phyloP scores from a whole-genome alignment of 2,329 filamentous ascomycete species.

The Delphinella strobiligena region DNA sequence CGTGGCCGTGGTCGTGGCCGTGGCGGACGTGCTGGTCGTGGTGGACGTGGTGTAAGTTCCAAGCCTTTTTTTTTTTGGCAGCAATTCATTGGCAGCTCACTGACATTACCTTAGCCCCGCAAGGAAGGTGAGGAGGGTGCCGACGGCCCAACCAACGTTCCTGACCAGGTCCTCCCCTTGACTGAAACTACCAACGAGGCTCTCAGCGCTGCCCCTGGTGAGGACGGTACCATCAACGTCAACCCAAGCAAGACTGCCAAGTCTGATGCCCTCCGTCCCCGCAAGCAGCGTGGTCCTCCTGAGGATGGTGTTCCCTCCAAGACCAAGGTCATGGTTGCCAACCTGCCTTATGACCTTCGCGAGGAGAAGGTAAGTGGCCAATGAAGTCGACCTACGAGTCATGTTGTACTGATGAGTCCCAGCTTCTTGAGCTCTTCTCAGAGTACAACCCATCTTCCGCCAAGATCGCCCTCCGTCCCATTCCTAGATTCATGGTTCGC shows the following conservation, averaged over 20 bases:
- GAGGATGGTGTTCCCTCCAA: conserved; percentile 97
- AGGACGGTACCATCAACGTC: conserved; percentile 29
- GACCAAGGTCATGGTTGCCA: conserved; percentile 99
- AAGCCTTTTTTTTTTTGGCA: too few species aligned
- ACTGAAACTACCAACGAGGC: conserved; percentile 41
- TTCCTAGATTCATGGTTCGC: conserved; percentile 99
- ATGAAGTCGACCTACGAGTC: too few species aligned
- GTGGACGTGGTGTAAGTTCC: conserved; percentile 57
- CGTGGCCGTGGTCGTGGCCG: conserved; percentile 48
- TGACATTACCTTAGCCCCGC: conserved; percentile 3
- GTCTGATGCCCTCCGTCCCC: conserved; percentile 41
- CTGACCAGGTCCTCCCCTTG: conserved; percentile 37
- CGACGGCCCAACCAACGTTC: conserved; percentile 40
- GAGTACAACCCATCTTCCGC: conserved; percentile 86
- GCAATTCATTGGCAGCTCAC: conserved; percentile 13
- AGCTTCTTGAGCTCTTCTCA: conserved; percentile 96
- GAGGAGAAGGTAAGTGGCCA: conserved; percentile 72
- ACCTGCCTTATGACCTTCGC: conserved; percentile 93
- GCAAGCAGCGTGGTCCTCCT: conserved; percentile 82
- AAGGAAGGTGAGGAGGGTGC: conserved; percentile 21
- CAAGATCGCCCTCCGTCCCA: conserved; percentile 97
- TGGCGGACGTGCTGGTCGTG: conserved; percentile 48
- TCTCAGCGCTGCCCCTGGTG: conserved; percentile 42
- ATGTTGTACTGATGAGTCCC: too few species aligned
- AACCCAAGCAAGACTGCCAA: conserved; percentile 28